Conservation (phyloP, 768 basidiomycete genomes). For the Russula abietina region DNA sequence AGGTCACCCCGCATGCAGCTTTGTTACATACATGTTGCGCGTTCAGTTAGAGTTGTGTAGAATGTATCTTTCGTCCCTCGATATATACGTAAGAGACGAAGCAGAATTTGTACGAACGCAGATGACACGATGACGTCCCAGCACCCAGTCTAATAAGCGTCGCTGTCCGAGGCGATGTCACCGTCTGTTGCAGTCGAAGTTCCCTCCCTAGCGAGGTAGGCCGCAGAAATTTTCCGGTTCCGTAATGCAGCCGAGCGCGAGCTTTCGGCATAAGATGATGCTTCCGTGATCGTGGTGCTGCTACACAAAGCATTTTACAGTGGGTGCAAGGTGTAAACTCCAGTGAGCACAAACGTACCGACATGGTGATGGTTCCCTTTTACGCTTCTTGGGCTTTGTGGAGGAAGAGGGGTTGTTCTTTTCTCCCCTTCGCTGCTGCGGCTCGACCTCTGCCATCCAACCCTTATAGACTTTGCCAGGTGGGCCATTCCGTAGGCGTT, state of each 20-base stretch:
- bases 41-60: too few species aligned
- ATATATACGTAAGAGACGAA: not conserved
- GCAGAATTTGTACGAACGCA: not conserved
- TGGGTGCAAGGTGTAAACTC: not conserved
- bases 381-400: not conserved
- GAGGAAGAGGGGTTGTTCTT: not conserved
- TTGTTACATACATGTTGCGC: too few species aligned
- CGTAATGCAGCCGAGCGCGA: not conserved
- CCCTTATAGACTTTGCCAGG: not conserved
- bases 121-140: not conserved
- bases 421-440: not conserved
- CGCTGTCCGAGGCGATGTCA: not conserved
- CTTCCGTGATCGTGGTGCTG: not conserved
- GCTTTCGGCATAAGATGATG: not conserved
- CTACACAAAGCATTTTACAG: not conserved
- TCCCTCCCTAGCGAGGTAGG: not conserved
- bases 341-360: constrained; percentile 8
- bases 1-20: too few species aligned
- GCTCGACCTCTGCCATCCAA: constrained; percentile 15
- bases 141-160: not conserved
- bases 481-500: not conserved
- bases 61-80: not conserved
- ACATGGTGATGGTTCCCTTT: not conserved
- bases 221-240: not conserved
- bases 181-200: not conserved